phyloP scores from a whole-genome alignment of 176 grass and related monocot genomes.

The maize (Zea mays) region DNA sequence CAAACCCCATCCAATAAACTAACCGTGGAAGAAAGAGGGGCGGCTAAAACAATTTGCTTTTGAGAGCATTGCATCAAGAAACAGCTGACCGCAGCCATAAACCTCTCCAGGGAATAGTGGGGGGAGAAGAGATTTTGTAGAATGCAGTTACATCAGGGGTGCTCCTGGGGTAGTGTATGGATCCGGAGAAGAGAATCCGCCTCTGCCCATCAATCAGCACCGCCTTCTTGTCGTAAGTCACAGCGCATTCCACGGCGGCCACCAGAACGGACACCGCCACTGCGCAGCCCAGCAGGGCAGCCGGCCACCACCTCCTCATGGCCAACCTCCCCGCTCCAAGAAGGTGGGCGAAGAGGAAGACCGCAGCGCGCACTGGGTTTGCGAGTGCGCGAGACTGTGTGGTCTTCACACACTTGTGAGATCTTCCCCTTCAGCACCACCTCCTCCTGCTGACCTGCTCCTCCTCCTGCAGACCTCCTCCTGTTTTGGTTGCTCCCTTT shows the following conservation, averaged over 20 bases:
- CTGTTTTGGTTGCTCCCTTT: slow-evolving; percentile 7
- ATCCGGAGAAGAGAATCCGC: slow-evolving; percentile 95
- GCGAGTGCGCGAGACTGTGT: slow-evolving; percentile 19
- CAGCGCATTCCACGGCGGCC: slow-evolving; percentile 48
- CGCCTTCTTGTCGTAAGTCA: slow-evolving; percentile 88
- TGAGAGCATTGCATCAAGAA: slow-evolving; percentile 22
- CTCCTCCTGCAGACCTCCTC: neutral
- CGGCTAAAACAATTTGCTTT: slow-evolving; percentile 8
- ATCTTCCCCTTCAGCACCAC: slow-evolving; percentile 29
- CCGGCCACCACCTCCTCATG: slow-evolving; percentile 41
- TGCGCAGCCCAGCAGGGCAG: slow-evolving; percentile 42
- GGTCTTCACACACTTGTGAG: slow-evolving; percentile 37
- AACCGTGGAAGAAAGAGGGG: neutral
- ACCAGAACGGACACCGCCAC: slow-evolving; percentile 36
- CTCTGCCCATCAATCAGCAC: slow-evolving; percentile 81
- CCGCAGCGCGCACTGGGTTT: neutral
- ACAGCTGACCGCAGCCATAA: neutral
- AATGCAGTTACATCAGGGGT: slow-evolving; percentile 73
- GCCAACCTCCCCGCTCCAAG: slow-evolving; percentile 14
- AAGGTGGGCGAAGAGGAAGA: slow-evolving; percentile 28
- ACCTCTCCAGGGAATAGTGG: neutral
- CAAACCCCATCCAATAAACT: slow-evolving; percentile 10
- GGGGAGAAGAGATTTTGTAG: neutral
- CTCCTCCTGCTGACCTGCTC: neutral
- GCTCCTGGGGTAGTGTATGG: slow-evolving; percentile 98